These are phyloP conservation scores for Cerioporus squamosus DNA, from an alignment of 1,284 basidiomycete species.

Conservation along the genomic window DNA sequence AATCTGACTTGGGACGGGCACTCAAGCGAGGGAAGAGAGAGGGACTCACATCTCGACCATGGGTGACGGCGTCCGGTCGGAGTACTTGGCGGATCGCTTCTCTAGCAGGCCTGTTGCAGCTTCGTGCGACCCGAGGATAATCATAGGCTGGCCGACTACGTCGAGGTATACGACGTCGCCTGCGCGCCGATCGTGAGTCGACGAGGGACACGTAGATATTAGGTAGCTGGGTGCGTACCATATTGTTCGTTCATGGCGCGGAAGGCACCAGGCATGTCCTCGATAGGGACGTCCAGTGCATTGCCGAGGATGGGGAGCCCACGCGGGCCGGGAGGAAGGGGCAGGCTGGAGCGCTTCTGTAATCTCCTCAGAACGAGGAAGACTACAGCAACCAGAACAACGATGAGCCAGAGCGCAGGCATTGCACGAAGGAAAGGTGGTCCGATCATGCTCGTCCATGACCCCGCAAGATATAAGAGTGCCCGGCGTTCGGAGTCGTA, in stretches of 20 bases:
- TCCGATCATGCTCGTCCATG: no score
- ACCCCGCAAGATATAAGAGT: not conserved
- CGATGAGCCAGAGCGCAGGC: not conserved
- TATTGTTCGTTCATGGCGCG: not conserved
- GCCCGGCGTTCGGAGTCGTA: not conserved
- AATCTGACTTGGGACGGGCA: no score
- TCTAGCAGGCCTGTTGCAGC: conserved; percentile 22
- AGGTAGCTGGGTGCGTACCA: not conserved
- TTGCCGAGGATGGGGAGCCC: conserved; percentile 10
- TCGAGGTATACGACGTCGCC: conserved; percentile 17
- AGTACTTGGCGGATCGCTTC: conserved; percentile 20
- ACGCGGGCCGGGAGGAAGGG: conserved; percentile 6
- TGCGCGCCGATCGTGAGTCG: not conserved
- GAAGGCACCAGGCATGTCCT: not conserved
- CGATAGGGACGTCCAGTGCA: not conserved
- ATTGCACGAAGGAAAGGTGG: not conserved
- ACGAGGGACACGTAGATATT: not conserved
- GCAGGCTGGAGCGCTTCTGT: not conserved
- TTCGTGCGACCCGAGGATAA: conserved; percentile 12
- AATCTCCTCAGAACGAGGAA: not conserved
- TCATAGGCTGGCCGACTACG: conserved; percentile 13
- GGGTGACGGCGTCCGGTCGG: conserved; percentile 6
- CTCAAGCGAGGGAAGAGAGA: not conserved
- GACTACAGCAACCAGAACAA: not conserved
- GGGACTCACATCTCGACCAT: conserved; percentile 17